Base-by-base conservation (phyloP, 805 yeast genomes). In the Nakazawaea holstii region DNA sequence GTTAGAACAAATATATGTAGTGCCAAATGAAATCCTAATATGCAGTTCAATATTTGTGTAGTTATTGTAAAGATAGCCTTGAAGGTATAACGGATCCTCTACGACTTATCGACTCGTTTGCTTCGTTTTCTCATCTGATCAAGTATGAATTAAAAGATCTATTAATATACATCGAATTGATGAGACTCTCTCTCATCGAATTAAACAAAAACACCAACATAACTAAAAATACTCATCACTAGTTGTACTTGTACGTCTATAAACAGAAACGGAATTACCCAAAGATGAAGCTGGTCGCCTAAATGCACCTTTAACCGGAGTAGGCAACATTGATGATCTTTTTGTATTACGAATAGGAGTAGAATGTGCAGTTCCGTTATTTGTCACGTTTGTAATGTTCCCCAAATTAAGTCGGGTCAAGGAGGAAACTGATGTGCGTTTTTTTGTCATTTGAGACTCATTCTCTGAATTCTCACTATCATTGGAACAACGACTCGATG, bases 331-430 rank as follows among this genome's bases (percentile, higher is more conserved):
- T 33, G 36, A n/a, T 13, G 8, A 8, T 33, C 17, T 33, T n/a
- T 33, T 33, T 13, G 17, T 8, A 13, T 6, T 27, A 13, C 30
- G 31, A 7, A 6, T 26, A 4, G 42, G 42, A 7, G 42, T 26
- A 6, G 45, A 35, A 5, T 26, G 26, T 5, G 17, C n/a, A 6
- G 14, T 30, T 30, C 36, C 30, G 26, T 26, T 38, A 27, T 44
- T 38, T 3, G 38, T 38, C 8, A 38, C 14, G 17, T 44, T 44
- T 2, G 47, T 44, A 24, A 44, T 44, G 27, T 44, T 44, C 6
- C 43, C 27, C 27, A 31, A 41, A 32, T 41, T 41, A 15, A 24
- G 30, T 31, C 44, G 32, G n/a, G 32, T 35, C 17, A 14, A 45
- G 36, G 36, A 36, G 9, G 44, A 26, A 5, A 20, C 8, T 8